Evolutionary conservation across 768 basidiomycete genomes (phyloP), one percentile per base, ranked within the genome.

Genomic region (Leccinum variicolor): DNA sequence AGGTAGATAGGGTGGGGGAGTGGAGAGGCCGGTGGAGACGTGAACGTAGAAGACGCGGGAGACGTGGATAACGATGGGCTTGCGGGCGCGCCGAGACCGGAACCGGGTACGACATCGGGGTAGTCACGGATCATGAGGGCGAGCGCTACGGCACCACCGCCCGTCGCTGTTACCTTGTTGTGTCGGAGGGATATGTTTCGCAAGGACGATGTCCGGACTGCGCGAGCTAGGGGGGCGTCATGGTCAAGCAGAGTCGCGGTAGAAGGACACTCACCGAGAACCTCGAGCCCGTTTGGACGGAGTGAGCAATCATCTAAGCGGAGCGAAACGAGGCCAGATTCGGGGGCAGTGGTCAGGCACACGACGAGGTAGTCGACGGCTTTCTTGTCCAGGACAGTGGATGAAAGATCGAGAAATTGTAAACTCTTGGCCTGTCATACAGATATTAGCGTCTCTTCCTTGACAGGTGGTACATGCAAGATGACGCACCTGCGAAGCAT

Each of bases 111-210:
- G 45, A 87, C 79, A 62, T 97, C 93, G 4, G 93, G 92, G 68
- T 98, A 98, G 72, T 99, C 96, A 52, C 91, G 84, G 61, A 98
- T 94, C 92, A 99, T 95, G 52, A 97, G 81, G 98, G 79, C 0
- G 94, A 98, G 79, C 0, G 94, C 90, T 6, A 98, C 93, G 8
- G 90, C 94, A 33, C 94, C 93, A 6, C 90, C 94, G 33, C 94
- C 94, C 0, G 89, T 82, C 0, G 86, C 81, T 33, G 80, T 84
- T 65, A 98, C 97, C 45, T 84, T 84, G 73, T 99, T 98, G 48
- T 92, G 83, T 15, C 96, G 84, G 23, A 99, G 75, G 5, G 94
- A 96, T 50, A 99, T 86, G 67, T 99, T 93, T 57, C 85, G 84
- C 56, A 99, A 74, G 0, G 87, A 86, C 6, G 53, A 94, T 0